Conservation (phyloP, 108 stramenopile genomes). For the Fistulifera solaris region DNA sequence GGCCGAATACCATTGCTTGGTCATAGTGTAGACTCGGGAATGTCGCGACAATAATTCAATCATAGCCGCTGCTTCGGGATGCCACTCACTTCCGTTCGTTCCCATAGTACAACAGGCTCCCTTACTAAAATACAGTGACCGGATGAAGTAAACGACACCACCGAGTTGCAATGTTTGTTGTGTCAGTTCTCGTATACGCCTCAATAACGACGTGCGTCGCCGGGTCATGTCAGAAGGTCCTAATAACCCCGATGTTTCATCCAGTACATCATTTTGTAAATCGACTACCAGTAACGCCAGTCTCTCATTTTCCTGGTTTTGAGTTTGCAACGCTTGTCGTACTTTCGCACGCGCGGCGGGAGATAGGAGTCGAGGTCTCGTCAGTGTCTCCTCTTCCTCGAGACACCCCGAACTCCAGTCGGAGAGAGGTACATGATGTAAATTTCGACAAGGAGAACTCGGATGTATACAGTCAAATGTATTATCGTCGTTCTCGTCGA, state of each 20-base stretch:
- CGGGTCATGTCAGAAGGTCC: slow-evolving; percentile 2
- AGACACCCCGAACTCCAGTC: too few species aligned
- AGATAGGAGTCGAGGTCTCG: too few species aligned
- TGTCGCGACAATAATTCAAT: not conserved
- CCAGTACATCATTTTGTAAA: slow-evolving; percentile 2
- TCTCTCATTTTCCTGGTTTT: too few species aligned
- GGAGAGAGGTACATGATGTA: too few species aligned
- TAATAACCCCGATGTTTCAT: not conserved
- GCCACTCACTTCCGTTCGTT: not conserved
- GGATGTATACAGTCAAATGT: too few species aligned
- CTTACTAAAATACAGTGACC: not conserved
- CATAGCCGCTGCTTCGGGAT: not conserved
- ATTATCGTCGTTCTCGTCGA: too few species aligned
- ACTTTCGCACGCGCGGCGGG: too few species aligned
- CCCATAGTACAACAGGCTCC: not conserved
- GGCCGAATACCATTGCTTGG: slow-evolving; percentile 6
- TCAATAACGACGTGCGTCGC: not conserved
- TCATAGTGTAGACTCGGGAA: not conserved
- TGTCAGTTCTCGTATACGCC: slow-evolving; percentile 3
- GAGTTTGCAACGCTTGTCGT: too few species aligned
- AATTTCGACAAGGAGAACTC: too few species aligned
- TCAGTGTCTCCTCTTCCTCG: too few species aligned
- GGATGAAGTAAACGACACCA: slow-evolving; percentile 5
- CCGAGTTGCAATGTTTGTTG: not conserved
- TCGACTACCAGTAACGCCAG: slow-evolving; percentile 3